These are phyloP conservation scores for Themeda triandra DNA, from an alignment of 176 grass and related monocot species.

Conservation along the genomic window DNA sequence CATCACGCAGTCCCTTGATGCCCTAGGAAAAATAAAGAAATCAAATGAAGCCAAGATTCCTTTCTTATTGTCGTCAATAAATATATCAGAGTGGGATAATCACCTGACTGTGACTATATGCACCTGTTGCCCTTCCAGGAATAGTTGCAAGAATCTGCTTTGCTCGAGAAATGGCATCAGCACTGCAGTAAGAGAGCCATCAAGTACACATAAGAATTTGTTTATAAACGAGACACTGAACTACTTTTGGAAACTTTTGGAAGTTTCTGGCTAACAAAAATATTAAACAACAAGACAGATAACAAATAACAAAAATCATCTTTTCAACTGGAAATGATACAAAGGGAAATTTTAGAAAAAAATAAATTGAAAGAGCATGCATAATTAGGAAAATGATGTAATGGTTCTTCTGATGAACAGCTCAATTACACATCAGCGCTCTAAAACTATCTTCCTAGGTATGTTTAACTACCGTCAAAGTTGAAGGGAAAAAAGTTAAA, in stretches of 20 bases:
- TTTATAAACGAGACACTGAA: background rate
- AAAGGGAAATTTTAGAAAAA: background rate
- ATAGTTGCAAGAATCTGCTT: conserved; percentile 58
- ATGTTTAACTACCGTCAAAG: background rate
- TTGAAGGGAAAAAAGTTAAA: background rate
- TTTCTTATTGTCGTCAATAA: conserved; percentile 21
- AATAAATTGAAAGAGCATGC: background rate
- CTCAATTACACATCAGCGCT: background rate
- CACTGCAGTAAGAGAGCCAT: conserved; percentile 44
- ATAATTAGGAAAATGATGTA: background rate
- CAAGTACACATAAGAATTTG: conserved; percentile 24
- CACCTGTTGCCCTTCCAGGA: conserved; percentile 90
- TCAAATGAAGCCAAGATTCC: conserved; percentile 18
- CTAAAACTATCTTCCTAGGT: background rate
- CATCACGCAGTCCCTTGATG: conserved; percentile 91
- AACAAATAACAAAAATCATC: background rate
- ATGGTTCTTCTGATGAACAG: background rate
- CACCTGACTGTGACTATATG: conserved; percentile 98
- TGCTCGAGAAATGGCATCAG: conserved; percentile 89
- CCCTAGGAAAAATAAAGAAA: conserved; percentile 59
- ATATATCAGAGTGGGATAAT: conserved; percentile 4
- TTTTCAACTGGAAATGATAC: background rate
- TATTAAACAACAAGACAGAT: background rate
- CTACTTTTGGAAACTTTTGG: background rate
- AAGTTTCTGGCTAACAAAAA: background rate